phyloP scores from a whole-genome alignment of 805 yeast species.

The Ogataea henricii region DNA sequence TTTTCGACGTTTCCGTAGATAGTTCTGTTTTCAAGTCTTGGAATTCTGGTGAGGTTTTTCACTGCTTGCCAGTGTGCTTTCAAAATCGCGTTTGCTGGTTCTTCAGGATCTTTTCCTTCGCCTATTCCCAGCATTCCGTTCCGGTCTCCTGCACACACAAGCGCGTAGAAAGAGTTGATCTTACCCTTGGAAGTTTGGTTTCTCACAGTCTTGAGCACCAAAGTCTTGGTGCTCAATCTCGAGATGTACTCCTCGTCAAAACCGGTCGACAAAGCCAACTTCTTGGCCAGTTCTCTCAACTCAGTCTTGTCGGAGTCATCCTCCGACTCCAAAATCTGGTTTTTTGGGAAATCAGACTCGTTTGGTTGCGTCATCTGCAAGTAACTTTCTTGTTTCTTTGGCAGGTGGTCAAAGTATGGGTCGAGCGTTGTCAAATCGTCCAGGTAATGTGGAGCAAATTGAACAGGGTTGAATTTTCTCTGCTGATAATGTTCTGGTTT shows the following conservation, averaged over 20 bases:
- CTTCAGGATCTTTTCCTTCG: constrained; percentile 86
- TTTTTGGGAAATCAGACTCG: constrained; percentile 25
- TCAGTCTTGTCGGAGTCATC: constrained; percentile 27
- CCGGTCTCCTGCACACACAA: constrained; percentile 89
- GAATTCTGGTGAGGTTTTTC: constrained; percentile 76
- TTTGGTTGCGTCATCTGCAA: constrained; percentile 31
- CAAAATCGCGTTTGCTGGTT: constrained; percentile 68
- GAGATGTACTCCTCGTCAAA: constrained; percentile 61
- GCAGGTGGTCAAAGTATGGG: constrained; percentile 71
- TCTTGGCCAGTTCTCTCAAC: constrained; percentile 46
- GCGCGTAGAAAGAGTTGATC: constrained; percentile 74
- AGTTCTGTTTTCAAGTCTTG: constrained; percentile 89
- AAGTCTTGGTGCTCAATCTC: constrained; percentile 62
- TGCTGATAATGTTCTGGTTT: constrained; percentile 60
- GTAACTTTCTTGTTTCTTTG: constrained; percentile 22
- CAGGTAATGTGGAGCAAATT: constrained; percentile 68
- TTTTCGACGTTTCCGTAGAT: constrained; percentile 80
- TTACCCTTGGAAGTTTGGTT: constrained; percentile 94
- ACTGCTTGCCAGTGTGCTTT: constrained; percentile 95
- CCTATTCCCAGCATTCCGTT: constrained; percentile 95
- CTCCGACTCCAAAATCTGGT: constrained; percentile 24
- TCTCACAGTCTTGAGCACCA: constrained; percentile 77
- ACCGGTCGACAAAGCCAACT: constrained; percentile 65
- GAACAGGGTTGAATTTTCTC: constrained; percentile 44
- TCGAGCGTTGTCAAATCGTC: constrained; percentile 74